These are phyloP conservation scores for Magnolia kwangsiensis DNA, from an alignment of 164 flowering plant species.

Conservation along the genomic window DNA sequence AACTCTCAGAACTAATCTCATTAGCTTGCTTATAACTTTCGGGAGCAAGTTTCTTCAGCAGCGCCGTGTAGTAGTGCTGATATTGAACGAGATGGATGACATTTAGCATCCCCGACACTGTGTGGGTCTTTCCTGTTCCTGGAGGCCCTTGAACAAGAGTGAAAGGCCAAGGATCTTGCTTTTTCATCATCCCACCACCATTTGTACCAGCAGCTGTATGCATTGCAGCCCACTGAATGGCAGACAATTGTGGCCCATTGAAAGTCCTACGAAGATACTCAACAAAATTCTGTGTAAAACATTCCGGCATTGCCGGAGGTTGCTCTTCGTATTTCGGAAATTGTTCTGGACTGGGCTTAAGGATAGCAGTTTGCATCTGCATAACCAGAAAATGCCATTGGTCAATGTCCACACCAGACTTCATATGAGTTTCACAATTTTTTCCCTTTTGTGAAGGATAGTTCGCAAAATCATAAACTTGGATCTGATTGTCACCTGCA, in stretches of 20 bases:
- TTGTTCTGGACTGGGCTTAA: conserved; percentile 85
- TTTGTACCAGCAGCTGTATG: conserved; percentile 96
- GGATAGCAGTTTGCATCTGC: conserved; percentile 97
- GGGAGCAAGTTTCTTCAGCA: conserved; percentile 90
- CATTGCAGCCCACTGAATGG: conserved; percentile 98
- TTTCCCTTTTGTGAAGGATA: background rate
- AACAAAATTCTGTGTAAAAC: conserved; percentile 83
- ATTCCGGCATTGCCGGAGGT: conserved; percentile 94
- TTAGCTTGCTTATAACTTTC: conserved; percentile 77
- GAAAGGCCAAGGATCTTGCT: conserved; percentile 97
- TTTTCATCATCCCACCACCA: conserved; percentile 54
- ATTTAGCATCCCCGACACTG: conserved; percentile 99
- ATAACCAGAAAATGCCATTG: conserved; percentile 1
- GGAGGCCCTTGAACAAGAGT: conserved; percentile 99
- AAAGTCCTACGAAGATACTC: conserved; percentile 71
- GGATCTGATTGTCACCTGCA: conserved; percentile 46
- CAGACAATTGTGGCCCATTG: conserved; percentile 84
- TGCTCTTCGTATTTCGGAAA: conserved; percentile 93
- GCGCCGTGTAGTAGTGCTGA: conserved; percentile 84
- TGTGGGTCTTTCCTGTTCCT: conserved; percentile 98
- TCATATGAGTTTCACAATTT: background rate
- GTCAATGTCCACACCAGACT: background rate
- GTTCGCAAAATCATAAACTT: background rate
- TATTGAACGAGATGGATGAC: conserved; percentile 96
- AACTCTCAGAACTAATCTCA: conserved; percentile 55